These are phyloP conservation scores for Elsinoe perseae DNA, from an alignment of 2,329 filamentous ascomycete species.

Conservation along the genomic window DNA sequence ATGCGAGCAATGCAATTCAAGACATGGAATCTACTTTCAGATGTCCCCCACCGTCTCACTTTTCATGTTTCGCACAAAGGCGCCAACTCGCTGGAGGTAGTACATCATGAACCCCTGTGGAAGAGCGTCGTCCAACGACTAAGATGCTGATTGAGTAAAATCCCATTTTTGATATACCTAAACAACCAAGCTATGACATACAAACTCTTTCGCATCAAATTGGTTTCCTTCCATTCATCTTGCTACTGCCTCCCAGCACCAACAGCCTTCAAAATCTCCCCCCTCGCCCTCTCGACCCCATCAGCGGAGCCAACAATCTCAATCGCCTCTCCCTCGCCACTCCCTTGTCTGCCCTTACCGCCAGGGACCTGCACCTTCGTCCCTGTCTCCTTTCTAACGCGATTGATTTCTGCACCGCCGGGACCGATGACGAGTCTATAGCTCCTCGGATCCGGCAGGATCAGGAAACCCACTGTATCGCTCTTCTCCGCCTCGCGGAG, in stretches of 20 bases:
- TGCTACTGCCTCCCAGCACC: constrained; percentile 21
- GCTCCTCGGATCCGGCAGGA: constrained; percentile 78
- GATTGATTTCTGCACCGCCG: constrained; percentile 83
- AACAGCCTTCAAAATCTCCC: constrained; percentile 80
- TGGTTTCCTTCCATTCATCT: not conserved
- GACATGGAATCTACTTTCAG: not conserved
- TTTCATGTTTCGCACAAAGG: too few relatives aligned
- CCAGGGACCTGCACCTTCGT: constrained; percentile 81
- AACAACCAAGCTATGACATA: constrained; percentile 14
- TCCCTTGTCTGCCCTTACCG: constrained; percentile 58
- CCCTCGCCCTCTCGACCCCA: constrained; percentile 77
- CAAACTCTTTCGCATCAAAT: not conserved
- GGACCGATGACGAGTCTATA: constrained; percentile 88
- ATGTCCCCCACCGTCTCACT: too few relatives aligned
- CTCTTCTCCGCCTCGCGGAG: constrained; percentile 63
- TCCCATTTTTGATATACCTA: constrained; percentile 9
- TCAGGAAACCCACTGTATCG: constrained; percentile 73
- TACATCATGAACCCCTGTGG: too few relatives aligned
- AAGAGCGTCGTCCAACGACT: too few relatives aligned
- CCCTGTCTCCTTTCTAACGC: constrained; percentile 82
- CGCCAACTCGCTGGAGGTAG: too few relatives aligned
- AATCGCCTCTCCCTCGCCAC: constrained; percentile 72
- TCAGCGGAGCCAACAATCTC: constrained; percentile 75
- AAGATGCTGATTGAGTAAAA: not conserved
- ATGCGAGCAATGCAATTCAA: not conserved